phyloP scores from a whole-genome alignment of 441 rosid species.

The Erysimum pusillum region DNA sequence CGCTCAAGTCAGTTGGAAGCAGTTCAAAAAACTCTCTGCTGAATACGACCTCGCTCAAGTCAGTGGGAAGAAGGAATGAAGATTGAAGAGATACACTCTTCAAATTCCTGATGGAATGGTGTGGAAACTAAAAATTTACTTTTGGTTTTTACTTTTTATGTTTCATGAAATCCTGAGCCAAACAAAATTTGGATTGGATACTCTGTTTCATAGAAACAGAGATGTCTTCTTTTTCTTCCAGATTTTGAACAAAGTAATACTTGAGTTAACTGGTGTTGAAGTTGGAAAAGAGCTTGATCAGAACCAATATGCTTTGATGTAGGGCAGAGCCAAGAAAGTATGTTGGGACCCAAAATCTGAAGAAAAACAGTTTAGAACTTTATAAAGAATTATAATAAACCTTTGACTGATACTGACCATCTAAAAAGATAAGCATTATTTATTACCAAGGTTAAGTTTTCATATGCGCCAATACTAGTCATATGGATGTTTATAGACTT shows the following conservation, averaged over 20 bases:
- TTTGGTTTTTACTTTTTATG: too few relatives aligned
- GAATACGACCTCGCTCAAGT: too few relatives aligned
- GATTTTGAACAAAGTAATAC: conserved; percentile 78
- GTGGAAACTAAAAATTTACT: too few relatives aligned
- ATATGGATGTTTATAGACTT: conserved; percentile 85
- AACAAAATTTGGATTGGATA: too few relatives aligned
- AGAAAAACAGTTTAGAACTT: conserved; percentile 28
- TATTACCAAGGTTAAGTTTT: conserved; percentile 78
- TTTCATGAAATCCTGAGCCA: too few relatives aligned
- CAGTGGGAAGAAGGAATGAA: too few relatives aligned
- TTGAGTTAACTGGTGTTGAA: conserved; percentile 75
- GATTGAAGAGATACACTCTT: too few relatives aligned
- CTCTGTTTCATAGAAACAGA: neutral
- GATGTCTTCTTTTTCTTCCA: conserved; percentile 41
- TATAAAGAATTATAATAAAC: neutral
- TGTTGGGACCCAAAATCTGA: conserved; percentile 84
- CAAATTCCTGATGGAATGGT: too few relatives aligned
- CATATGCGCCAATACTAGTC: conserved; percentile 77
- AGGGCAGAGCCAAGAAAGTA: conserved; percentile 85
- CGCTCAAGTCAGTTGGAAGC: too few relatives aligned
- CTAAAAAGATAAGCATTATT: conserved; percentile 20
- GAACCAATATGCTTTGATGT: conserved; percentile 66
- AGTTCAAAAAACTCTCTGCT: too few relatives aligned
- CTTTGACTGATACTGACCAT: conserved; percentile 4
- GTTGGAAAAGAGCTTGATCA: conserved; percentile 85